phyloP scores from a whole-genome alignment of 2,329 filamentous ascomycete species.

The Rugonectria rugulosa region DNA sequence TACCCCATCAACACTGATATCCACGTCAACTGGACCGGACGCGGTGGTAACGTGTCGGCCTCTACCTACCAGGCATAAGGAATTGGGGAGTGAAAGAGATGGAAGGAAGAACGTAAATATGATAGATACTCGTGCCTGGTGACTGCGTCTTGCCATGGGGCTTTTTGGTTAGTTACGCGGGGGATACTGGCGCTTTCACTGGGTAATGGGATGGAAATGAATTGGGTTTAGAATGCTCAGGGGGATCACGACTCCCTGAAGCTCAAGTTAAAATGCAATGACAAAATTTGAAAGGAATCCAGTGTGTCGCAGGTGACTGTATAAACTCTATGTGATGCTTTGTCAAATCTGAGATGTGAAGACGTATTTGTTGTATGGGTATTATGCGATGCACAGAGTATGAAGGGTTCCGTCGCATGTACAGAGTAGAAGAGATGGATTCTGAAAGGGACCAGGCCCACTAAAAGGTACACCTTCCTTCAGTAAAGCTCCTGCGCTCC shows the following conservation, averaged over 20 bases:
- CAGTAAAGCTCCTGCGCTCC: too few species aligned
- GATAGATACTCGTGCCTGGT: conserved; percentile 27
- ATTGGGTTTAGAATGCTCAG: conserved; percentile 37
- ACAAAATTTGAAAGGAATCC: neutral
- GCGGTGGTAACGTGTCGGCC: conserved; percentile 95
- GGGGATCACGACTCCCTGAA: conserved; percentile 31
- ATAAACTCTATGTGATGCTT: conserved; percentile 14
- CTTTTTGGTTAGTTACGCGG: conserved; percentile 35
- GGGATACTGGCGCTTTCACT: conserved; percentile 34
- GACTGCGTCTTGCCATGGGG: conserved; percentile 30
- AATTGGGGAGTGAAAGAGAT: conserved; percentile 22
- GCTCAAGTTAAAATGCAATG: conserved; percentile 19
- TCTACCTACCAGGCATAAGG: conserved; percentile 95
- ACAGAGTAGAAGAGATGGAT: too few species aligned
- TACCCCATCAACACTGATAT: conserved; percentile 88
- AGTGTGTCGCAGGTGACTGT: too few species aligned
- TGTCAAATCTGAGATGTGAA: neutral
- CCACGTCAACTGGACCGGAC: conserved; percentile 99
- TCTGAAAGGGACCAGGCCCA: too few species aligned
- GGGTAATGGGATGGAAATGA: conserved; percentile 35
- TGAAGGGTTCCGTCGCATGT: too few species aligned
- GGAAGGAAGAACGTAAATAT: conserved; percentile 30
- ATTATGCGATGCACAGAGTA: too few species aligned
- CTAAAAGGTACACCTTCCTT: too few species aligned
- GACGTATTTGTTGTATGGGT: neutral